These are phyloP conservation scores for Talaromyces proteolyticus DNA, from an alignment of 495 filamentous ascomycete genomes.

Conservation along the genomic window DNA sequence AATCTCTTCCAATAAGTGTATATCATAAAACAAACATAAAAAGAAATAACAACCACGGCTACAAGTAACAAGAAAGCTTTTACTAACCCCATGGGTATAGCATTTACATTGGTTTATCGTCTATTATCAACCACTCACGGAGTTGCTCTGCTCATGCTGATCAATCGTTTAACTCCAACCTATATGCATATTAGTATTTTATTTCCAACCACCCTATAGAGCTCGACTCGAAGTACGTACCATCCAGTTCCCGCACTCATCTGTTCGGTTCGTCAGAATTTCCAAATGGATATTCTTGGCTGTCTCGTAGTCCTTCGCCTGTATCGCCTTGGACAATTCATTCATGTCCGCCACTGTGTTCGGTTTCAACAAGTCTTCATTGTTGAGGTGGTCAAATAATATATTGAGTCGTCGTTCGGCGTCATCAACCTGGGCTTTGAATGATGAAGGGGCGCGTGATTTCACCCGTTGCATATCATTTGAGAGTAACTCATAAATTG, in stretches of 20 bases:
- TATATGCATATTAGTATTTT: constrained; percentile 22
- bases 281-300: constrained; percentile 73
- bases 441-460: constrained; percentile 69
- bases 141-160: constrained; percentile 84
- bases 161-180: constrained; percentile 88
- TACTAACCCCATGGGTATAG: neutral
- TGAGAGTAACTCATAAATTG: constrained; percentile 74
- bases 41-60: neutral
- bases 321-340: constrained; percentile 61
- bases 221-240: constrained; percentile 45
- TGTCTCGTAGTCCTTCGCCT: constrained; percentile 66
- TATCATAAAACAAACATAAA: neutral
- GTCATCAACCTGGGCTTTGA: constrained; percentile 81
- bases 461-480: constrained; percentile 86
- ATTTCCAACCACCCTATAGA: constrained; percentile 2
- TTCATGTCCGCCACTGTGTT: constrained; percentile 72
- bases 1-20: too few species aligned
- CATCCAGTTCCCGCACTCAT: constrained; percentile 95
- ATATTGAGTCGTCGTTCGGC: constrained; percentile 87
- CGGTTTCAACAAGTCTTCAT: constrained; percentile 77
- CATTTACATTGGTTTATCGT: constrained; percentile 5
- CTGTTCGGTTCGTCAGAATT: constrained; percentile 72
- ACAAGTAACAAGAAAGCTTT: neutral
- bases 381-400: constrained; percentile 94
- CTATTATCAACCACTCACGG: constrained; percentile 16